Percentiles rank a stretch among this genome's conserved stretches.
phyloP scores from a whole-genome alignment of 208 protist species.

The Leishmania amazonensis region DNA sequence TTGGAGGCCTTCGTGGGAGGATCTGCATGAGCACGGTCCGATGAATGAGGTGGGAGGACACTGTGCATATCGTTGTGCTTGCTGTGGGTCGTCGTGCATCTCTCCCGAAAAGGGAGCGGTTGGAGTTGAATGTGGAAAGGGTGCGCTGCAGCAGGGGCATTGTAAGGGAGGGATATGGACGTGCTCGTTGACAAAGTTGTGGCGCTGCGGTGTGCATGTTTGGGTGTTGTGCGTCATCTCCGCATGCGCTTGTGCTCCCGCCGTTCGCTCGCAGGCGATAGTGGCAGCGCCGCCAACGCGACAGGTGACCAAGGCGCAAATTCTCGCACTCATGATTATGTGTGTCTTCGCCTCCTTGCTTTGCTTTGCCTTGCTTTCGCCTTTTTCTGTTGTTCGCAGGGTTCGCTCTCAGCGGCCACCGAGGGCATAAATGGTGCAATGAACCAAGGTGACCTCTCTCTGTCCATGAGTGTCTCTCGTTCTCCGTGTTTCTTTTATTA shows the following conservation, averaged over 20 bases:
- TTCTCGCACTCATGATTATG: not conserved
- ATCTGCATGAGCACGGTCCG: not conserved
- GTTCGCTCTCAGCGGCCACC: not conserved
- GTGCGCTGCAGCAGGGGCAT: not conserved
- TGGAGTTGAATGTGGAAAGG: not conserved
- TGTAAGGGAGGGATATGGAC: not conserved
- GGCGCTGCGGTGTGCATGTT: not conserved
- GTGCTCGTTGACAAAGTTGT: not conserved
- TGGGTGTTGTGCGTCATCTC: not conserved
- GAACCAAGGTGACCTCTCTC: not conserved
- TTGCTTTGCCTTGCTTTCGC: not conserved
- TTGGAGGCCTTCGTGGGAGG: not conserved
- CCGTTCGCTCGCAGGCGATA: constrained; percentile 1
- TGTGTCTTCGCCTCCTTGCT: not conserved
- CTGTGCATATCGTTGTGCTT: not conserved
- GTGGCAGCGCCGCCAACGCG: not conserved
- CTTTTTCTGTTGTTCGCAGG: not conserved
- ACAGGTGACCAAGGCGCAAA: not conserved
- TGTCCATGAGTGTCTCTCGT: not conserved
- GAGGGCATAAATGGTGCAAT: not conserved
- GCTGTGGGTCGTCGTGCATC: not conserved
- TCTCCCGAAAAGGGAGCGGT: not conserved
- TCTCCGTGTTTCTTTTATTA: not conserved
- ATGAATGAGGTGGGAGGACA: not conserved
- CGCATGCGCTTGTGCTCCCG: not conserved